phyloP scores from a whole-genome alignment of 139 green algal genomes.

The Coelastrella sp. region DNA sequence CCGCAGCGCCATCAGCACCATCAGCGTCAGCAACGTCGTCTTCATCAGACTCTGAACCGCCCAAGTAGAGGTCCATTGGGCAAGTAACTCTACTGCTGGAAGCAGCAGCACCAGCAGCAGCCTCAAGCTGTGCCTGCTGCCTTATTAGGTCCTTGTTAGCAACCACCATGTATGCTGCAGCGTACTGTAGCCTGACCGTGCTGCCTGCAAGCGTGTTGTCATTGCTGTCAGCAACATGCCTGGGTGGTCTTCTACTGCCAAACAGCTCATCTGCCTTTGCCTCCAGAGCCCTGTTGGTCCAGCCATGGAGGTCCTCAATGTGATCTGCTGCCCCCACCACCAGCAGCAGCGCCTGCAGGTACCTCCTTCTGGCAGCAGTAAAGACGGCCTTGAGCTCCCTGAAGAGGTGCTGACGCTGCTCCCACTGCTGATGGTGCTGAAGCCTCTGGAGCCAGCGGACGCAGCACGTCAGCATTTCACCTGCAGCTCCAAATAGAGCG shows the following conservation, averaged over 20 bases:
- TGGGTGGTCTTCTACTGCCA: background rate
- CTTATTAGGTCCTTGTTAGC: background rate
- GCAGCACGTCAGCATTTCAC: conserved; percentile 33
- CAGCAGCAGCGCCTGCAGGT: background rate
- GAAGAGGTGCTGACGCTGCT: conserved; percentile 16
- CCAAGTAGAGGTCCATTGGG: background rate
- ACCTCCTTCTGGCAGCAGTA: background rate
- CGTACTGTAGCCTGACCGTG: background rate
- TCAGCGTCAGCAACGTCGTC: background rate
- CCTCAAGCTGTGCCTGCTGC: background rate
- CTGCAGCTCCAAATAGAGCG: background rate
- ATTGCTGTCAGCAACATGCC: background rate
- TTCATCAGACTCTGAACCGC: background rate
- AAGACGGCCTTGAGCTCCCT: conserved; percentile 1
- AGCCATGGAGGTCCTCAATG: background rate
- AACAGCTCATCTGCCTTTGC: background rate
- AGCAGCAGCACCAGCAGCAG: background rate
- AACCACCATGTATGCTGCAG: conserved; percentile 4
- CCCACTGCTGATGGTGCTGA: conserved; percentile 18
- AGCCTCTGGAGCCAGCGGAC: background rate
- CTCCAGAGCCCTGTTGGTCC: background rate
- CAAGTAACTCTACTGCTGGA: background rate
- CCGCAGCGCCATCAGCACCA: background rate
- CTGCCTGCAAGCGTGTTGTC: too few relatives aligned
- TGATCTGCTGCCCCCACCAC: background rate